Evolutionary conservation across 495 filamentous ascomycete species (phyloP).

Genomic region (Neurospora discreta): DNA sequence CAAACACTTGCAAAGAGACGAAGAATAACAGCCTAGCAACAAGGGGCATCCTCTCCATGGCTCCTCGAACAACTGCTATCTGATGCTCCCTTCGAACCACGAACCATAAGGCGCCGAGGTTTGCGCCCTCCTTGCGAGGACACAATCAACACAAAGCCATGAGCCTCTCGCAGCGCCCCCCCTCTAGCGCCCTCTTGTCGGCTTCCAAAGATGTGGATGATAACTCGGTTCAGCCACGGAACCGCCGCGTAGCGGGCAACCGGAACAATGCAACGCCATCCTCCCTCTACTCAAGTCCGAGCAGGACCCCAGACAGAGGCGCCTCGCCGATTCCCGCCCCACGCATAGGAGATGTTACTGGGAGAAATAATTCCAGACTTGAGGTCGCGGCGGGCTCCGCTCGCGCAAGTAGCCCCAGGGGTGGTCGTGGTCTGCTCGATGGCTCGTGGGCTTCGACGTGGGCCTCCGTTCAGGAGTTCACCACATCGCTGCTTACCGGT

Average conservation of each 20-base stretch:
- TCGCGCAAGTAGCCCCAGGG: slow-evolving; percentile 23
- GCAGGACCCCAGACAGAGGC: slow-evolving; percentile 20
- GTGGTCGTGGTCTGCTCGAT: slow-evolving; percentile 26
- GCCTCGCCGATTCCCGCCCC: slow-evolving; percentile 32
- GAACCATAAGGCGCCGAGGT: slow-evolving; percentile 17
- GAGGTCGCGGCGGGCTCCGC: slow-evolving; percentile 17
- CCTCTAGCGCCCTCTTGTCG: slow-evolving; percentile 16
- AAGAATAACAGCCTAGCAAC: neutral
- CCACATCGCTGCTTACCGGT: slow-evolving; percentile 30
- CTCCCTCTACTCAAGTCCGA: slow-evolving; percentile 15
- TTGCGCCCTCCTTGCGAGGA: slow-evolving; percentile 16
- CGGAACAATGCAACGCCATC: slow-evolving; percentile 5
- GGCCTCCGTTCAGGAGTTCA: slow-evolving; percentile 33
- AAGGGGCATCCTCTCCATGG: neutral
- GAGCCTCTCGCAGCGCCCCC: slow-evolving; percentile 15
- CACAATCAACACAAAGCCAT: slow-evolving; percentile 16
- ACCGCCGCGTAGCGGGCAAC: slow-evolving; percentile 15
- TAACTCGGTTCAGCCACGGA: slow-evolving; percentile 16
- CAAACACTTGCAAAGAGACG: neutral
- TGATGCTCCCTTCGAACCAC: slow-evolving; percentile 17
- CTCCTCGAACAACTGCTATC: slow-evolving; percentile 6
- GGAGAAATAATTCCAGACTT: slow-evolving; percentile 22
- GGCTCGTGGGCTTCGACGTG: slow-evolving; percentile 36
- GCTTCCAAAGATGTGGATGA: slow-evolving; percentile 15
- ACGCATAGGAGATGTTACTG: slow-evolving; percentile 24